These are phyloP conservation scores for Ganoderma lucidum DNA, from an alignment of 1,284 basidiomycete species.

Conservation along the genomic window DNA sequence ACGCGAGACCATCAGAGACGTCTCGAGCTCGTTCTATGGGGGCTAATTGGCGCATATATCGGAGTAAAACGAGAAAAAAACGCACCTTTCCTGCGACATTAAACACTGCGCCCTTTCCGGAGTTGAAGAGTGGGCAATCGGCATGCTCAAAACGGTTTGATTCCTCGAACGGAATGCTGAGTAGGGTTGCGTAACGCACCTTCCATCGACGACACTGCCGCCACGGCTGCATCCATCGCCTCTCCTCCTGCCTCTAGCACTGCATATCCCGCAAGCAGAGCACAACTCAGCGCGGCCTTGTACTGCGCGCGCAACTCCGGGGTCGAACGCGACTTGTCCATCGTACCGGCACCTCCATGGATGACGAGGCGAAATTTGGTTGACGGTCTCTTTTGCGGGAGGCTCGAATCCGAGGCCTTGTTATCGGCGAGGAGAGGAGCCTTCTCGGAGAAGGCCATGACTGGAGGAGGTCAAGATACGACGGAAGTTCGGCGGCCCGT, in stretches of 20 bases:
- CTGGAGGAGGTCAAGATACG: background rate
- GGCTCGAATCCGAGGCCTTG: background rate
- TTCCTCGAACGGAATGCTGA: background rate
- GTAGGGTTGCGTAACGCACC: constrained; percentile 48
- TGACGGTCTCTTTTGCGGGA: background rate
- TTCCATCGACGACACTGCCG: constrained; percentile 79
- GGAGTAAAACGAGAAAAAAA: background rate
- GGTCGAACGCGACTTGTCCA: constrained; percentile 65
- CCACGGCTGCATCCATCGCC: constrained; percentile 84
- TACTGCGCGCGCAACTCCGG: constrained; percentile 68
- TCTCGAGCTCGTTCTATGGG: constrained; percentile 78
- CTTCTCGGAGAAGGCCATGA: constrained; percentile 18
- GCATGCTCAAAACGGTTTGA: background rate
- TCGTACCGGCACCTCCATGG: constrained; percentile 82
- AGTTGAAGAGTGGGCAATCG: constrained; percentile 84
- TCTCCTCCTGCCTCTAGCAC: constrained; percentile 73
- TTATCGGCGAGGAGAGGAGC: constrained; percentile 7
- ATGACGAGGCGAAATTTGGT: constrained; percentile 65
- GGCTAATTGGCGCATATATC: background rate
- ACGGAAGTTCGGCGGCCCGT: background rate
- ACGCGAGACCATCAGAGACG: constrained; percentile 80
- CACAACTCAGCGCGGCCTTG: constrained; percentile 58
- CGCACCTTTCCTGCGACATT: constrained; percentile 77
- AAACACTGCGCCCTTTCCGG: constrained; percentile 83
- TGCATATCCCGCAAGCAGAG: constrained; percentile 69